Conservation (phyloP, 2,329 filamentous ascomycete species). For the Helotiales sp. region DNA sequence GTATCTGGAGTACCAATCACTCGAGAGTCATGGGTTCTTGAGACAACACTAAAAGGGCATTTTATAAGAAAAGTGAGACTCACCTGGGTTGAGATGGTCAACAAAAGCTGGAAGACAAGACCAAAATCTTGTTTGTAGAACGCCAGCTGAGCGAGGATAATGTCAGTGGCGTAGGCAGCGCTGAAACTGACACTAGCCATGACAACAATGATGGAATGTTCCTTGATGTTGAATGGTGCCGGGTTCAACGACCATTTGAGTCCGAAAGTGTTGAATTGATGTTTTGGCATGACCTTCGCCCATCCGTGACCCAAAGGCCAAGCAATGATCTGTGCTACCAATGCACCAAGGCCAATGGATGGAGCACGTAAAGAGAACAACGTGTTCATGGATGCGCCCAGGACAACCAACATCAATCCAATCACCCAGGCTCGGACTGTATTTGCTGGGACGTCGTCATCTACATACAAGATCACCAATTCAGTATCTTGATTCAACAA, state of each 20-base stretch:
- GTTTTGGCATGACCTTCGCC: slow-evolving; percentile 39
- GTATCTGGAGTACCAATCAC: no score
- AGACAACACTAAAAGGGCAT: no score
- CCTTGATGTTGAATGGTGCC: slow-evolving; percentile 70
- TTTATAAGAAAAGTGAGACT: no score
- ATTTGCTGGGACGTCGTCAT: slow-evolving; percentile 63
- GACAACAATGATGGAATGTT: slow-evolving; percentile 67
- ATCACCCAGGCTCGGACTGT: slow-evolving; percentile 67
- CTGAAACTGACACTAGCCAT: slow-evolving; percentile 46
- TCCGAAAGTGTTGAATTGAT: slow-evolving; percentile 47
- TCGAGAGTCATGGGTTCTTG: no score
- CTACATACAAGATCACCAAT: not conserved
- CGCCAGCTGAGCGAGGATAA: slow-evolving; percentile 67
- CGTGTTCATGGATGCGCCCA: slow-evolving; percentile 27
- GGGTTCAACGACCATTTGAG: slow-evolving; percentile 60
- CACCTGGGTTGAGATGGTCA: slow-evolving; percentile 60
- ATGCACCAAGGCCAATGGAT: slow-evolving; percentile 43
- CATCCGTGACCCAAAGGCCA: slow-evolving; percentile 52
- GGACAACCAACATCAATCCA: slow-evolving; percentile 42
- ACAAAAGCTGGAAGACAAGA: slow-evolving; percentile 58
- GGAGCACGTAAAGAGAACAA: slow-evolving; percentile 32
- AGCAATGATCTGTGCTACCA: slow-evolving; percentile 32
- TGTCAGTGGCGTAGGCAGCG: slow-evolving; percentile 65
- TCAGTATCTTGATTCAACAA: no score
- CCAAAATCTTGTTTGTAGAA: slow-evolving; percentile 73